Evolutionary conservation across 2,329 filamentous ascomycete genomes (phyloP), one percentile per base, ranked within the genome.

Genomic region (Colletotrichum spinosum): DNA sequence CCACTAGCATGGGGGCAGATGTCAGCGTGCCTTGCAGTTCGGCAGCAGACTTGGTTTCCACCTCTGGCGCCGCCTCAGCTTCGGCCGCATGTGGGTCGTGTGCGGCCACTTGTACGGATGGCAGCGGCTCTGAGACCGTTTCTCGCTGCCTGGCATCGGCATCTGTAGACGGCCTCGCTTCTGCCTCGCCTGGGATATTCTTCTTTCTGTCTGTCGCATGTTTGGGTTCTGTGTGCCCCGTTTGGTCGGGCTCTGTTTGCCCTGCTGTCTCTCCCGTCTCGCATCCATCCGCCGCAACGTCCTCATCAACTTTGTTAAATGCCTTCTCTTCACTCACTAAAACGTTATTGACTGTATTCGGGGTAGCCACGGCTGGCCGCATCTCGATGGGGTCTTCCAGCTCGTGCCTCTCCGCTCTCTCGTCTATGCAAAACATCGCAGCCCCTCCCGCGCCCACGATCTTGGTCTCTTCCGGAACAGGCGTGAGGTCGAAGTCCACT

Each of bases 211-310:
- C 57, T 34, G 10, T 53, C 48, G 60, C 41, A 17, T 15, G 15
- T 42, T 42, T 48, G 65, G 69, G 69, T 71, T 37, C 69, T 69
- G 69, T 70, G 15, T 50, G 37, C 69, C 69, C 69, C 68, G 59
- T 54, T 44, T 57, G 55, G 42, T 39, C 15, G 39, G 55, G 54
- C 45, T 34, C 66, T 52, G 57, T 9, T 64, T 59, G 64, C 58
- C 65, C 61, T 59, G 38, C 42, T 49, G 46, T 58, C 35, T 37
- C 33, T 63, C 45, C 51, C 38, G 12, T 48, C 38, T 38, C 7
- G 25, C 25, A 33, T 46, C 39, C 39, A 42, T 25, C 12, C n/a
- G 34, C 13, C 35, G 38, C 58, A 15, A 33, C 15, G 17, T 42
- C 46, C 37, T 50, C 37, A 10, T 45, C 12, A 34, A 46, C 37